Evolutionary conservation across 129 eudicot species (phyloP), one percentile per base, ranked within the genome.

Genomic region (Flaveria bidentis): DNA sequence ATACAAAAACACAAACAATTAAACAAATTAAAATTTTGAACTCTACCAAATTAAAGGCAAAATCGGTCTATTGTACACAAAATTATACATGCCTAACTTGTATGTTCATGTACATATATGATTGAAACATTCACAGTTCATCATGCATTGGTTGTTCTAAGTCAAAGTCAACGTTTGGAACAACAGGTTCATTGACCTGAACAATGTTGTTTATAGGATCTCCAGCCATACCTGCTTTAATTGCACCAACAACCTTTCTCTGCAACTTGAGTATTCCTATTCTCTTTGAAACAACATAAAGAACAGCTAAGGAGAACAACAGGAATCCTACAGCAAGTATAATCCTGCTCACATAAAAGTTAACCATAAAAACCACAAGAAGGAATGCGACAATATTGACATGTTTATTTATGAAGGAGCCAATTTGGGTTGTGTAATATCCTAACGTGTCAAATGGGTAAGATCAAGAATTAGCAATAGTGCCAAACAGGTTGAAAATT

Each of bases 251-350:
- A 63, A 88, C 87, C 66, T 71, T 80, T 73, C 91, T 84, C 83
- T 93, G 97, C 87, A 93, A 77, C 91, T 80, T 87, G 6, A 93
- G 87, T 71, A 93, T 62, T 75, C 98, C 98, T 74, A 93, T 72
- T 49, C 98, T 86, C 83, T 93, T 93, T 7, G 91, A 93, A 77
- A 93, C 92, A 52, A 93, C 96, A 36, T 93, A 88, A 25, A 93
- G 91, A 56, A 88, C 98, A 62, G 91, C 97, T 76, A 87, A 68
- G 16, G 91, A 85, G 89, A 90, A 90, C 13, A 87, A 39, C 47
- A 87, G 68, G 72, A 87, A 88, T 69, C 97, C 98, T 41, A 78
- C 73, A 15, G 74, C 18, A 56, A 90, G 82, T 79, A 93, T 88
- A 56, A 93, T 74, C 91, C 98, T 93, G 96, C 67, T 17, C 61